These are phyloP conservation scores for Cryptosporidium ubiquitum DNA, from an alignment of 169 alveolate species.

Conservation along the genomic window DNA sequence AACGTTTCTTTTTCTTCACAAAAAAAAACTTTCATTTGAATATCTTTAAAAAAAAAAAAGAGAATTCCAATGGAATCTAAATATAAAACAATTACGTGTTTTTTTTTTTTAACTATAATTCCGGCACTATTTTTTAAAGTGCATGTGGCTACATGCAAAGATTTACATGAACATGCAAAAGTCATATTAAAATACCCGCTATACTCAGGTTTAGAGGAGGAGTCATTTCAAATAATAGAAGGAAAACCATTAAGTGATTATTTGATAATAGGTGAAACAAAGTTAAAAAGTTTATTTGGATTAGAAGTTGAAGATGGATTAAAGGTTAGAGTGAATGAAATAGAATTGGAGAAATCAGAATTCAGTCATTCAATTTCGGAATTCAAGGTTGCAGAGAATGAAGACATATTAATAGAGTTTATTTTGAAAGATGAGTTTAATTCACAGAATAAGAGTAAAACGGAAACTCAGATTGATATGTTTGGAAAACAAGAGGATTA, in stretches of 20 bases:
- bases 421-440: neutral
- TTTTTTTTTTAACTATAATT: neutral
- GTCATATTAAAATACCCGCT: conserved; percentile 7
- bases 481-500: neutral
- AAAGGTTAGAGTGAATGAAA: conserved; percentile 9
- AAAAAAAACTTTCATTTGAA: neutral
- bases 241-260: conserved; percentile 11
- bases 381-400: conserved; percentile 9
- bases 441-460: neutral
- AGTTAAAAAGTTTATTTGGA: conserved; percentile 8
- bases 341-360: conserved; percentile 13
- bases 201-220: conserved; percentile 32
- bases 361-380: conserved; percentile 8
- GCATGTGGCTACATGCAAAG: neutral
- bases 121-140: neutral
- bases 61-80: neutral
- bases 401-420: conserved; percentile 10
- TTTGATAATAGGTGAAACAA: conserved; percentile 11
- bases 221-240: neutral
- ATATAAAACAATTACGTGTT: neutral
- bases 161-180: conserved; percentile 12
- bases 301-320: neutral
- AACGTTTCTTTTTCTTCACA: too few species aligned
- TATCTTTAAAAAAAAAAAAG: neutral
- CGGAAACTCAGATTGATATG: neutral